phyloP scores from a whole-genome alignment of 441 rosid species.

The Rhodomyrtus psidioides region DNA sequence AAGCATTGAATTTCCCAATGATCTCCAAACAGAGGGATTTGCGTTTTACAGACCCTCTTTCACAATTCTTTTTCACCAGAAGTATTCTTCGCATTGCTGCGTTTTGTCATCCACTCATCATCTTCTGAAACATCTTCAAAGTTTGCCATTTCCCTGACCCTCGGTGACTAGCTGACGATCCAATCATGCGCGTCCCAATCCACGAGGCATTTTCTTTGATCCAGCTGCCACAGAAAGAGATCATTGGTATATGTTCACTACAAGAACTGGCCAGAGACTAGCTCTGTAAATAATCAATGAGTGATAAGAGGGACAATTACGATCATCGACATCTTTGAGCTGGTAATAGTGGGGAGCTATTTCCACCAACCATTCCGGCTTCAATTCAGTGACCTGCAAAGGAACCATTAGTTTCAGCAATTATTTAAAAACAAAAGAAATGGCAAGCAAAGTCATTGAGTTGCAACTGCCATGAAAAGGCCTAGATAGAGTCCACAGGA shows the following conservation, averaged over 20 bases:
- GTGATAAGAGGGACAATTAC: slow-evolving; percentile 28
- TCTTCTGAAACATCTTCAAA: background rate
- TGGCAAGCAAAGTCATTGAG: background rate
- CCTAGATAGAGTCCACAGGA: background rate
- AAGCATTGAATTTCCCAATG: background rate
- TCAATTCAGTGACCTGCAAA: slow-evolving; percentile 86
- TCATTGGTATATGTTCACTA: background rate
- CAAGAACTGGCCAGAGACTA: background rate
- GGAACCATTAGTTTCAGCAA: slow-evolving; percentile 18
- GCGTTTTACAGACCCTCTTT: background rate
- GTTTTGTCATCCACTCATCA: background rate
- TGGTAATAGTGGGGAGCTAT: slow-evolving; percentile 96
- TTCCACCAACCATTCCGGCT: slow-evolving; percentile 98
- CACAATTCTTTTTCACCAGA: background rate
- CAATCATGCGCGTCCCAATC: slow-evolving; percentile 28
- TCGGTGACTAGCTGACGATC: background rate
- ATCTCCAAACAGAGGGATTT: background rate
- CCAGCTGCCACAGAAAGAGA: slow-evolving; percentile 26
- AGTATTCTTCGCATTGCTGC: background rate
- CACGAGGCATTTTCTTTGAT: slow-evolving; percentile 57
- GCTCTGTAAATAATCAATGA: background rate
- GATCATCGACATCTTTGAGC: slow-evolving; percentile 91
- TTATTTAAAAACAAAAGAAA: background rate
- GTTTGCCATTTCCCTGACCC: background rate
- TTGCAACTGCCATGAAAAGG: background rate